Conservation (phyloP, 192 early-diverging fungal genomes). For the Neocallimastix lanati region DNA sequence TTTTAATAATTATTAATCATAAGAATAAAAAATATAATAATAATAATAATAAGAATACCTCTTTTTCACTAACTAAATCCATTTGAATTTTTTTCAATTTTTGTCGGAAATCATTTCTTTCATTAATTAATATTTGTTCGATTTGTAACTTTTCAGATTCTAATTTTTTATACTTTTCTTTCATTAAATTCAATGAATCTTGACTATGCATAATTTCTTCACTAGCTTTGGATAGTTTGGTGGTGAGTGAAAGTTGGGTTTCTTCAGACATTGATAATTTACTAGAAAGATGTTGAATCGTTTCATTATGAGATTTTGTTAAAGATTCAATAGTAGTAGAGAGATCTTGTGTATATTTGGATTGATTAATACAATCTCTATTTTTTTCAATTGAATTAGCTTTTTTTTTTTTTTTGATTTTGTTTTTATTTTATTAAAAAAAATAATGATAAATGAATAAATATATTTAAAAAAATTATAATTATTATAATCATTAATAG, state of each 20-base stretch:
- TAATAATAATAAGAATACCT: too few species aligned
- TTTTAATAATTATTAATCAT: too few species aligned
- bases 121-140: not conserved
- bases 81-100: slow-evolving; percentile 10
- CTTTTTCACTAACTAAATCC: slow-evolving; percentile 15
- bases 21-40: too few species aligned
- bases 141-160: not conserved
- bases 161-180: slow-evolving; percentile 7
- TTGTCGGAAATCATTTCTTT: not conserved
- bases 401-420: too few species aligned
- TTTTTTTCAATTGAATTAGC: slow-evolving; percentile 17
- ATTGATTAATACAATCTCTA: slow-evolving; percentile 8
- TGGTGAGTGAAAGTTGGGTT: slow-evolving; percentile 2
- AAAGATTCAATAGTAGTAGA: slow-evolving; percentile 16
- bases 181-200: slow-evolving; percentile 8
- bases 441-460: too few species aligned
- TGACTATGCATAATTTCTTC: slow-evolving; percentile 13
- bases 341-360: slow-evolving; percentile 11
- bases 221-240: slow-evolving; percentile 12
- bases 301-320: slow-evolving; percentile 14
- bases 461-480: too few species aligned
- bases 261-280: slow-evolving; percentile 13
- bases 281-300: slow-evolving; percentile 8
- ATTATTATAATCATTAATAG: too few species aligned
- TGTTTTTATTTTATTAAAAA: too few species aligned